phyloP scores from a whole-genome alignment of 1,139 yeast genomes.

The Scheffersomyces lignicola region DNA sequence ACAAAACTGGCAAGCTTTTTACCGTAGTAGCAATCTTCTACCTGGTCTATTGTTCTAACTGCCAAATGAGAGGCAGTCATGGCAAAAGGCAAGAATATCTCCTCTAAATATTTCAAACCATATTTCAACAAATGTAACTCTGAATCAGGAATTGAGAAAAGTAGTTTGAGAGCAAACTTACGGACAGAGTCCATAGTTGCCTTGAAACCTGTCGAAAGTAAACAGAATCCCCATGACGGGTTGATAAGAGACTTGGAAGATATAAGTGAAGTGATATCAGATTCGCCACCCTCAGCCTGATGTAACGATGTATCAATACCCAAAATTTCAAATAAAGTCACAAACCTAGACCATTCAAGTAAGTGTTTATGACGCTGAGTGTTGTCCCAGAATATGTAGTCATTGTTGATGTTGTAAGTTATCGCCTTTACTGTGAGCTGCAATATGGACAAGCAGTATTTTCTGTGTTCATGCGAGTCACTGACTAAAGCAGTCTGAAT shows the following conservation, averaged over 20 bases:
- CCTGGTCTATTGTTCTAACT: slow-evolving; percentile 28
- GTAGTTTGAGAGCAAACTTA: slow-evolving; percentile 57
- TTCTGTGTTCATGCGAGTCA: slow-evolving; percentile 66
- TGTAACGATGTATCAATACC: slow-evolving; percentile 86
- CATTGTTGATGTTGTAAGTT: slow-evolving; percentile 35
- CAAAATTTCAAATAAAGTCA: slow-evolving; percentile 74
- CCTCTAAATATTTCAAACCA: slow-evolving; percentile 48
- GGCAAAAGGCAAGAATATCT: slow-evolving; percentile 59
- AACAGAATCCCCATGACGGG: slow-evolving; percentile 72
- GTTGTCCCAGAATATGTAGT: slow-evolving; percentile 50
- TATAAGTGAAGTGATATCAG: slow-evolving; percentile 60
- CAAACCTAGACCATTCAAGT: slow-evolving; percentile 68
- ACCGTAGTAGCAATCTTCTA: slow-evolving; percentile 57
- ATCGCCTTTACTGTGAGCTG: slow-evolving; percentile 58
- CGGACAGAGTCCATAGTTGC: slow-evolving; percentile 83
- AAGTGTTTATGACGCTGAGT: slow-evolving; percentile 28
- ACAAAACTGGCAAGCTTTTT: slow-evolving; percentile 50
- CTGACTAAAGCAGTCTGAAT: slow-evolving; percentile 61
- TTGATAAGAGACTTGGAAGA: slow-evolving; percentile 52
- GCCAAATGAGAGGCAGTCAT: slow-evolving; percentile 65
- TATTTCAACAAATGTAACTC: slow-evolving; percentile 52
- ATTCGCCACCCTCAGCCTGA: slow-evolving; percentile 78
- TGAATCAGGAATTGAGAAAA: slow-evolving; percentile 52
- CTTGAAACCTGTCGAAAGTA: slow-evolving; percentile 72
- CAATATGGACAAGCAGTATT: slow-evolving; percentile 67